Base-by-base conservation (phyloP, 257 asterid species). In the Nicotiana attenuata region DNA sequence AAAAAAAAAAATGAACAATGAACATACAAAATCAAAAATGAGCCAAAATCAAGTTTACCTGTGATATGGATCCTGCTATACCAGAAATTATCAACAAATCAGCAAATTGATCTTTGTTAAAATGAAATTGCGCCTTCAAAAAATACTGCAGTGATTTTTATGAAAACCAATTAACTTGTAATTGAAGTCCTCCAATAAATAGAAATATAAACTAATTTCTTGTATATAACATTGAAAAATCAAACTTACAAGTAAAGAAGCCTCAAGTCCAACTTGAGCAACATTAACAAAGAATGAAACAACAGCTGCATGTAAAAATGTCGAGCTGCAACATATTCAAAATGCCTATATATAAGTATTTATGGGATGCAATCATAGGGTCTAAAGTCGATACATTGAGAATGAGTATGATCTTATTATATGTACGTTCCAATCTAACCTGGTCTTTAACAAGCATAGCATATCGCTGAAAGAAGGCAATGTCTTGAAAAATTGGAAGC, bases 101-200 rank as follows among this genome's bases (percentile, higher is more conserved):
- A 20, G 99, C 98, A 63, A 96, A 94, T 80, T 96, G 98, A 85
- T 89, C 89, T 86, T 94, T 94, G 90, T 92, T 91, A 66, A 92
- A 96, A 89, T 92, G 98, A 86, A 96, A 96, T 59, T 93, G 92
- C 31, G 96, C 93, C 90, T 92, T 96, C 92, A 96, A 89, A 89
- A 81, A 94, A 80, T 87, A 96, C 99, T 96, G 96, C 92, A 66
- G 1, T 41, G 33, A 29, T 61, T 52, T 13, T 33, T 68, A 5
- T 14, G 17, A 29, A 55, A 77, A 17, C 16, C 16, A 77, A 29
- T 41, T 41, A 7, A 7, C 64, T 76, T 56, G 41, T 50, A 3
- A 76, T 75, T 33, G 52, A 33, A 33, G 50, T 28, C 52, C 13
- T 15, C 41, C 45, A 67, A 67, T 29, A 69, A 2, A 20, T 6